Conservation (phyloP, 2,329 filamentous ascomycete species). For the Aspergillus cejpii region DNA sequence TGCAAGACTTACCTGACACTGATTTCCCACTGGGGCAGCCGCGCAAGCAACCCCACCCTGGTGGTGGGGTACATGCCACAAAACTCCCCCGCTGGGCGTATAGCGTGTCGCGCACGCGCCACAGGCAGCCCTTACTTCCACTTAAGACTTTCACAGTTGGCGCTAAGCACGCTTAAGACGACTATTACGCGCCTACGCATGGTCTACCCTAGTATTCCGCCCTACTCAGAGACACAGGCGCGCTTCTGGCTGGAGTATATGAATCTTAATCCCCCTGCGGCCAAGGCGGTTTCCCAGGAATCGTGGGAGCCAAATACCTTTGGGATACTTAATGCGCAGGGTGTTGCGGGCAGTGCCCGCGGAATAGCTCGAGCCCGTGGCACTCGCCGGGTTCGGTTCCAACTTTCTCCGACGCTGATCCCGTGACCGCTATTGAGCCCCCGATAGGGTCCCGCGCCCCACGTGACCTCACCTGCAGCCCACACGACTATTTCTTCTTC, state of each 20-base stretch:
- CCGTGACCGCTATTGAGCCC: too few relatives aligned
- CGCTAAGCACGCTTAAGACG: conserved; percentile 16
- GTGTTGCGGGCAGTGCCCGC: too few relatives aligned
- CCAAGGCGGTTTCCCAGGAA: conserved; percentile 4
- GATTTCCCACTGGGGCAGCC: conserved; percentile 11
- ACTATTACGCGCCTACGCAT: conserved; percentile 13
- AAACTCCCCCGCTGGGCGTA: conserved; percentile 20
- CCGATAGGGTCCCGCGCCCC: too few relatives aligned
- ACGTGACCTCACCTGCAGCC: too few relatives aligned
- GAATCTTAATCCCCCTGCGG: conserved; percentile 1
- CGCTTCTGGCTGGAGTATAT: conserved; percentile 20
- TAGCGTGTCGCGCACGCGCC: conserved; percentile 9
- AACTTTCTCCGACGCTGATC: too few relatives aligned
- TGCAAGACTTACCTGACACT: conserved; percentile 19
- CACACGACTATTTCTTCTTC: too few relatives aligned
- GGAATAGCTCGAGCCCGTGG: too few relatives aligned
- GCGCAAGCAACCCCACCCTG: conserved; percentile 4
- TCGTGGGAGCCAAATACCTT: conserved; percentile 10
- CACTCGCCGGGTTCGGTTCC: too few relatives aligned
- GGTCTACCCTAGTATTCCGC: conserved; percentile 8
- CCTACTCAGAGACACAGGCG: conserved; percentile 18
- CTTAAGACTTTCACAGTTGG: conserved; percentile 13
- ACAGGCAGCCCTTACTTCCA: conserved; percentile 11
- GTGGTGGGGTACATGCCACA: conserved; percentile 8
- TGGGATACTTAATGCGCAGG: conserved; percentile 12